phyloP scores from a whole-genome alignment of 1,284 basidiomycete genomes.

The Xerocomus minutiporus region DNA sequence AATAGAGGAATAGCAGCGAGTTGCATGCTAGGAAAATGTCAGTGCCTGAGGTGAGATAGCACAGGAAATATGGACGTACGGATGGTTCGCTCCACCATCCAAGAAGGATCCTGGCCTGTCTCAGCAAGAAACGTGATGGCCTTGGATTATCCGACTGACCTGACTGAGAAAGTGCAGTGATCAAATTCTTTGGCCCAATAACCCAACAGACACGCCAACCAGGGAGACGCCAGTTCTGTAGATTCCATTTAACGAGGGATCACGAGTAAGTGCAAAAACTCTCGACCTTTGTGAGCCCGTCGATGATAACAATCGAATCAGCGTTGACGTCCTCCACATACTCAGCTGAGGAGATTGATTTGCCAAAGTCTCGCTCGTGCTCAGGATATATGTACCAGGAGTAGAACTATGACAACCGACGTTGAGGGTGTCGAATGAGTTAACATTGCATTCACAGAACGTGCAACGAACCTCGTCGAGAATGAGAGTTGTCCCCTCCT shows the following conservation, averaged over 20 bases:
- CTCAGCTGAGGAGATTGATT: conserved; percentile 76
- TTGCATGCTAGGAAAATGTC: conserved; percentile 55
- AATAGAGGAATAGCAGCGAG: conserved; percentile 80
- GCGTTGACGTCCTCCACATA: conserved; percentile 84
- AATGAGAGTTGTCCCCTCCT: conserved; percentile 75
- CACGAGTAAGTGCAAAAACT: background rate
- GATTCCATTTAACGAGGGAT: background rate
- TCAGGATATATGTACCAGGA: conserved; percentile 91
- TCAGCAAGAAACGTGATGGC: conserved; percentile 7
- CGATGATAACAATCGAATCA: conserved; percentile 80
- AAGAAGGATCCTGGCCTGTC: conserved; percentile 64
- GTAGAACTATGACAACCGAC: conserved; percentile 58
- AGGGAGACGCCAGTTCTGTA: conserved; percentile 82
- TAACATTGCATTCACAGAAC: background rate
- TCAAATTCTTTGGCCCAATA: conserved; percentile 85
- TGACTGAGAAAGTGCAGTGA: conserved; percentile 83
- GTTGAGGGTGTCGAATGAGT: background rate
- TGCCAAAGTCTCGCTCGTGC: conserved; percentile 67
- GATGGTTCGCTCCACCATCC: conserved; percentile 86
- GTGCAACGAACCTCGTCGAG: conserved; percentile 69
- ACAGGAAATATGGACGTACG: conserved; percentile 44
- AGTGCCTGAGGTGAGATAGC: background rate
- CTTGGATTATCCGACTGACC: conserved; percentile 38
- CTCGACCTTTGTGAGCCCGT: conserved; percentile 85
- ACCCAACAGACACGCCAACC: conserved; percentile 97